A percentile compares a stretch with the other conserved stretches of the same genome.
Evolutionary conservation across 2,329 filamentous ascomycete species (phyloP).

Genomic region (Pyrenophora graminea): DNA sequence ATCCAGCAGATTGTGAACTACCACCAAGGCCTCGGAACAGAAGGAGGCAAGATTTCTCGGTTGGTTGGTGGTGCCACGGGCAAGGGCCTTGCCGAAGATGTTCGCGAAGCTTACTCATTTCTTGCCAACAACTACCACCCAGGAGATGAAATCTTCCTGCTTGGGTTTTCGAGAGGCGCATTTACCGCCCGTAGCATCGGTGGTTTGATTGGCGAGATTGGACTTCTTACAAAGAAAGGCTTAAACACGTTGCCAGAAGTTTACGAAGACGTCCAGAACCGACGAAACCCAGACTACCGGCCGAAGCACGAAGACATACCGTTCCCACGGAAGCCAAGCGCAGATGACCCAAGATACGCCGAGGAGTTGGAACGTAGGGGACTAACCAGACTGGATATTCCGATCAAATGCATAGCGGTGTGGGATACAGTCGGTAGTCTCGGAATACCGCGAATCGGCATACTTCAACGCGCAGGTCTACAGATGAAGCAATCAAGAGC

Average conservation of each 20-base stretch:
- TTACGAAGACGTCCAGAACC: constrained; percentile 52
- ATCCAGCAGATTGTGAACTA: constrained; percentile 58
- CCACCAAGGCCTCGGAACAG: constrained; percentile 54
- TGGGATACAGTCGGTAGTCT: constrained; percentile 56
- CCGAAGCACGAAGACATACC: constrained; percentile 53
- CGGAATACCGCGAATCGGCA: constrained; percentile 53
- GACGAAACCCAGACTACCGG: constrained; percentile 49
- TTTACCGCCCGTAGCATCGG: constrained; percentile 52
- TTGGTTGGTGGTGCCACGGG: constrained; percentile 49
- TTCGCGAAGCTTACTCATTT: constrained; percentile 56
- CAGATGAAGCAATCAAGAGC: constrained; percentile 43
- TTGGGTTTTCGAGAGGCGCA: constrained; percentile 55
- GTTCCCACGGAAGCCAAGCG: constrained; percentile 54
- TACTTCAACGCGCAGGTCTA: constrained; percentile 42
- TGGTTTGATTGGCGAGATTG: constrained; percentile 51
- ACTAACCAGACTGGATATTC: constrained; percentile 41
- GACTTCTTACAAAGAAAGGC: constrained; percentile 55
- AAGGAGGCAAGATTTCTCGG: constrained; percentile 50
- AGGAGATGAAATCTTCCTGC: constrained; percentile 55
- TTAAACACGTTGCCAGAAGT: constrained; percentile 53
- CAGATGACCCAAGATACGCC: constrained; percentile 48
- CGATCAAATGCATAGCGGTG: constrained; percentile 52
- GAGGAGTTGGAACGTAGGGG: constrained; percentile 48
- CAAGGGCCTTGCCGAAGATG: constrained; percentile 53
- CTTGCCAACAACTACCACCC: constrained; percentile 58